phyloP scores from a whole-genome alignment of 225 moss, liverwort and hornwort species.

The Ulota crispa region DNA sequence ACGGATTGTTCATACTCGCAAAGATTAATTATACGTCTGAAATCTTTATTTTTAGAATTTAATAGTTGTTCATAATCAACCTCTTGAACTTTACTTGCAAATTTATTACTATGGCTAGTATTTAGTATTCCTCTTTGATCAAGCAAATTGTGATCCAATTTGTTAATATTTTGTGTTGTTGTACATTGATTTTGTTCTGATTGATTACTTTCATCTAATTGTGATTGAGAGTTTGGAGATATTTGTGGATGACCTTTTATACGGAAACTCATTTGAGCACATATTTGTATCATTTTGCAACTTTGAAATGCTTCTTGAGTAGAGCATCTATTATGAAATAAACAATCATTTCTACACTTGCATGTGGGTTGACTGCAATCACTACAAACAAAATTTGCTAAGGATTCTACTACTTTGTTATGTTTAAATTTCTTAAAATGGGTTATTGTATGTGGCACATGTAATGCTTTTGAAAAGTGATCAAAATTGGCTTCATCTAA shows the following conservation, averaged over 20 bases:
- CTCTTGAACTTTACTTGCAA: background rate
- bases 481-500: background rate
- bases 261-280: constrained; percentile 34
- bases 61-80: constrained; percentile 19
- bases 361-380: background rate
- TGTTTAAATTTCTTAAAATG: background rate
- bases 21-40: constrained; percentile 8
- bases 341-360: background rate
- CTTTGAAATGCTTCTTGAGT: background rate
- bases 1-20: constrained; percentile 36
- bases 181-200: background rate
- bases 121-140: background rate
- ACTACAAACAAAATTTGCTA: background rate
- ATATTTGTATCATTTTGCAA: background rate
- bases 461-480: background rate
- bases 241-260: background rate
- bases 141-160: background rate
- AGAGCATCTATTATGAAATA: background rate
- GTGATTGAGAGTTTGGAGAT: background rate
- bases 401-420: background rate
- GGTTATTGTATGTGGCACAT: background rate
- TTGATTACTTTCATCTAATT: background rate
- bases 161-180: background rate
- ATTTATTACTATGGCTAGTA: background rate
- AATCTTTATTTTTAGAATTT: constrained; percentile 11